Base-by-base conservation (phyloP, 352 stramenopile genomes). In the Pythium monospermum region DNA sequence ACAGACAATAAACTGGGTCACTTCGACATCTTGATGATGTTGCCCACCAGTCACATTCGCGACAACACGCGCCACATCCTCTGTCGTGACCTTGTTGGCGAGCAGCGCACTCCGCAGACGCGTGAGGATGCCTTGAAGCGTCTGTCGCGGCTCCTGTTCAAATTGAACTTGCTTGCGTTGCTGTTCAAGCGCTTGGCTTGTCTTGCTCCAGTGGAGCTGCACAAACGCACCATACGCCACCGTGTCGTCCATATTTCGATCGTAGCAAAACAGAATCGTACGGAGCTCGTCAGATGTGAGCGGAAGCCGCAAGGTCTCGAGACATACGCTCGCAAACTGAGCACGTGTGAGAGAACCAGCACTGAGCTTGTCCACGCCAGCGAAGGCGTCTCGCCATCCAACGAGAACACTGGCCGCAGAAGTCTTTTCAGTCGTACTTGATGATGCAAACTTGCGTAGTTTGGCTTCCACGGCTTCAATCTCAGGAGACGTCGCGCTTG, bases 131-230 rank as follows among this genome's bases (percentile, higher is more conserved):
- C 50, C 37, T 33, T 33, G 18, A 7, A 50, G 22, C 6, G n/a
- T n/a, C n/a, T 27, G 28, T 7, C 28, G 6, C 4, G 18, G 2
- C 2, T 5, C 1, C 6, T 21, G 28, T 27, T 61, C 44, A 16
- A 68, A 62, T 25, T 68, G 49, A 1, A 61, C 41, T 49, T 57
- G 40, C 28, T 73, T 71, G 6, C 53, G 41, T 18, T 44, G 53
- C 43, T 53, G 52, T 2, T 22, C 15, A 6, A 15, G 28, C 31
- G 40, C 35, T 10, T 47, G 18, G 16, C 36, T 59, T 26, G 57
- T 57, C 42, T 79, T 66, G 8, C 54, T 71, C 74, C 71, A 85
- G 43, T 84, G 76, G 39, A 91, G 64, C 19, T 71, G 69, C 4
- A 85, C 45, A 46, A 91, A 91, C 7, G 57, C 43, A 21, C 27